Base-by-base conservation (phyloP, 2,329 filamentous ascomycete genomes). In the Thermothelomyces thermophilus region DNA sequence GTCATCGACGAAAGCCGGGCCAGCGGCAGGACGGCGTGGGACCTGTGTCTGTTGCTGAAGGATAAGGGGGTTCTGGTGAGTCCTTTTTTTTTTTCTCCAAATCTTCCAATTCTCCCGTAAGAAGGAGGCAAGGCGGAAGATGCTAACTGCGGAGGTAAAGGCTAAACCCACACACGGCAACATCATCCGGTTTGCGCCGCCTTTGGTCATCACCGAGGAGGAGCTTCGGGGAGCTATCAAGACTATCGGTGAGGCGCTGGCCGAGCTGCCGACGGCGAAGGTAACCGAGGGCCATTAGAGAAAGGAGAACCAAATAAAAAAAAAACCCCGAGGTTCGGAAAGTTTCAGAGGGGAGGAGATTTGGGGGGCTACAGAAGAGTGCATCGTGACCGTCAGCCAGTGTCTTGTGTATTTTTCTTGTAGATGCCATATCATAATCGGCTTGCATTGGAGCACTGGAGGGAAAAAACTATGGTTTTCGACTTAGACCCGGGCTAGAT, bases 81-180 rank as follows among this genome's bases (percentile, higher is more conserved):
- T 69, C 2, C 6, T 16, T 6, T 10, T n/a, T 35, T 6, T 35
- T 3, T 10, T 35, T 3, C 33, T 10, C 7, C 3, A n/a, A n/a
- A n/a, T 10, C 14, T 51, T 26, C 41, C 6, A 43, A 10, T 41
- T 13, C 42, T 37, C 11, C 10, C 9, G 3, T 24, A 6, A 13
- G 3, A 33, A 10, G 44, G 17, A n/a, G 14, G n/a, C n/a, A n/a
- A n/a, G 8, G 16, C 14, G 41, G 36, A n/a, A 54, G 39, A 49
- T 46, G 63, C 48, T 62, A 53, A 26, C 64, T 20, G 13, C 24
- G 24, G 24, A 9, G 24, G 9, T 26, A 13, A 66, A 95, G 89
- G 93, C 93, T 62, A 98, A 98, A 79, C 93, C 93, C 26, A 98
- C 93, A 6, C 93, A 98, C 70, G 85, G 95, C 64, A 96, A 97